phyloP scores from a whole-genome alignment of 1,139 yeast species.

The Debaryomyces coudertii region DNA sequence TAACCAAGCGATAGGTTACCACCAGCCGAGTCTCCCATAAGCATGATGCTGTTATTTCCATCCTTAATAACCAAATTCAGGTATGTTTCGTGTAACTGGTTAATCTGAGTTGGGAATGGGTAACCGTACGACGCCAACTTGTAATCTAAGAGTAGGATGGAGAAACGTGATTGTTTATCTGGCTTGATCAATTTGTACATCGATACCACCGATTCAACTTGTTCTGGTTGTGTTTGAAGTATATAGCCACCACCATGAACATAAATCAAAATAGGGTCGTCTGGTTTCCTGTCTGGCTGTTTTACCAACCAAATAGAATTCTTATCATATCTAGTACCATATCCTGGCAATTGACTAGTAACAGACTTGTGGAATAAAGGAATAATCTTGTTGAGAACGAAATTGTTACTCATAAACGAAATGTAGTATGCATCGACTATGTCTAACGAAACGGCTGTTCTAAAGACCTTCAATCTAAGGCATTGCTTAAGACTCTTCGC shows the following conservation, averaged over 20 bases:
- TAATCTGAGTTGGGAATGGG: conserved; percentile 39
- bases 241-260: conserved; percentile 51
- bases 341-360: conserved; percentile 25
- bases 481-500: conserved; percentile 8
- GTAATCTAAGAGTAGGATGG: conserved; percentile 44
- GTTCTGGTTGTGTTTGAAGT: conserved; percentile 37
- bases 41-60: conserved; percentile 34
- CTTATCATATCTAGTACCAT: conserved; percentile 38
- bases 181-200: conserved; percentile 34
- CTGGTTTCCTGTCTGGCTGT: conserved; percentile 26
- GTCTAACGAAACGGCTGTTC: conserved; percentile 9
- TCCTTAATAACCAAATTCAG: conserved; percentile 27
- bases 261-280: conserved; percentile 43
- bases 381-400: conserved; percentile 7
- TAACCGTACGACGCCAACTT: conserved; percentile 37
- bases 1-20: conserved; percentile 39
- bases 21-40: conserved; percentile 50
- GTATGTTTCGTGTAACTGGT: conserved; percentile 38
- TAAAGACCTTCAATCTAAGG: conserved; percentile 9
- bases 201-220: conserved; percentile 34
- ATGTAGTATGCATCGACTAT: conserved; percentile 12
- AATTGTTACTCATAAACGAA: conserved; percentile 3
- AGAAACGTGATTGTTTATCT: conserved; percentile 27
- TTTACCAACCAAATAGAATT: conserved; percentile 43
- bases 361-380: conserved; percentile 1